Base-by-base conservation (phyloP, 352 stramenopile genomes). In the Globisporangium barbulae region DNA sequence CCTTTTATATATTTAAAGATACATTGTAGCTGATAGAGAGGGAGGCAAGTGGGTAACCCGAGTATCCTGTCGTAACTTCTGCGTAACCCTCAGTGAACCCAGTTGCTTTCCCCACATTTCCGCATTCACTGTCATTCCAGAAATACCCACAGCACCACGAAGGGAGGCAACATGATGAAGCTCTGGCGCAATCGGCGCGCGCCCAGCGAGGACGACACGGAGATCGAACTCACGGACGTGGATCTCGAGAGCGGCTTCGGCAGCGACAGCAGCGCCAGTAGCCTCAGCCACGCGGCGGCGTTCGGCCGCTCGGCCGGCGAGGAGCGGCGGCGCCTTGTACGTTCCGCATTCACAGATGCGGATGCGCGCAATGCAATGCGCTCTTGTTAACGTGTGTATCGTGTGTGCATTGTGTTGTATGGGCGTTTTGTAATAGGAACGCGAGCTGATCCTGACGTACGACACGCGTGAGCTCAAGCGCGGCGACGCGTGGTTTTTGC, bases 401-500 rank as follows among this genome's bases (percentile, higher is more conserved):
- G 39, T n/a, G 4, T 45, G 3, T n/a, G 39, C 8, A 21, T 48
- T n/a, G 42, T 17, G 7, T 25, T 47, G 19, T 53, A 19, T 61
- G 25, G 10, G 10, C 2, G 25, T 41, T 7, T n/a, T 62, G 53
- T 45, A 5, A 42, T 35, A 84, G 67, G 83, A 94, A 59, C 78
- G 83, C 4, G 85, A 91, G 31, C 61, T 91, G 33, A 74, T 94
- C 30, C 65, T 94, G 55, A 63, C 73, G 50, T 86, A 85, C 53
- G 85, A 94, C 64, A 85, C 83, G 30, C 75, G 72, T 2, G 74
- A 89, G 48, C 71, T 94, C 44, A 74, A 78, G 47, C 74, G 79
- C 37, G 78, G 86, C 21, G 83, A 94, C 30, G 85, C 85, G 37
- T 94, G 81, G 81, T 90, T 88, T 70, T 69, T 94, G 31, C 71